phyloP scores from a whole-genome alignment of 2,329 filamentous ascomycete species.

The Penicillium sp. region DNA sequence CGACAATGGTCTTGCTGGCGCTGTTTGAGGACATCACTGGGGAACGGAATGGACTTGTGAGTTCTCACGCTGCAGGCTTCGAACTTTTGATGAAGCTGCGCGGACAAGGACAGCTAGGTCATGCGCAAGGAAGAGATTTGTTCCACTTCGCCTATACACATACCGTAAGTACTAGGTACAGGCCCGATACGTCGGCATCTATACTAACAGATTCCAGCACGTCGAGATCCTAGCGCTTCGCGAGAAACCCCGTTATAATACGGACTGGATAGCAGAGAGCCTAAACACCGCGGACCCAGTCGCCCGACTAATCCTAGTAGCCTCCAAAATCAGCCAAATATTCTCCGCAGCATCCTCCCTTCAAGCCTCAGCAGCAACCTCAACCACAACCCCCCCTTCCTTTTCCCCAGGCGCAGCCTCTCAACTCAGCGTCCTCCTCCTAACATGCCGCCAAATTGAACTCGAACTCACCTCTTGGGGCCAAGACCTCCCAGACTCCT shows the following conservation, averaged over 20 bases:
- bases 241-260: conserved; percentile 35
- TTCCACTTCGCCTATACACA: conserved; percentile 45
- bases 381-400: neutral
- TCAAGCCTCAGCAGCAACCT: conserved; percentile 15
- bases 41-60: conserved; percentile 40
- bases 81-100: conserved; percentile 41
- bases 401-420: conserved; percentile 20
- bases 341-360: conserved; percentile 30
- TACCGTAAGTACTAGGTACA: conserved; percentile 31
- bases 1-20: conserved; percentile 42
- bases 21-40: conserved; percentile 47
- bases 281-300: conserved; percentile 37
- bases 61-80: conserved; percentile 43
- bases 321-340: conserved; percentile 37
- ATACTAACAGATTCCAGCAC: conserved; percentile 30
- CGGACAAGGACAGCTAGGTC: conserved; percentile 35
- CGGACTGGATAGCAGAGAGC: conserved; percentile 34
- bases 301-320: conserved; percentile 36
- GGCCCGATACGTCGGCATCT: neutral
- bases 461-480: conserved; percentile 38
- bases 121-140: conserved; percentile 39
- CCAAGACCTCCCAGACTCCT: conserved; percentile 35
- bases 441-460: conserved; percentile 30
- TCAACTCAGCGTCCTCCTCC: conserved; percentile 32
- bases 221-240: conserved; percentile 42